A percentile compares a stretch with the other conserved stretches of the same genome.
Evolutionary conservation across 139 green algal genomes (phyloP).

Genomic region (Volvox reticuliferus): DNA sequence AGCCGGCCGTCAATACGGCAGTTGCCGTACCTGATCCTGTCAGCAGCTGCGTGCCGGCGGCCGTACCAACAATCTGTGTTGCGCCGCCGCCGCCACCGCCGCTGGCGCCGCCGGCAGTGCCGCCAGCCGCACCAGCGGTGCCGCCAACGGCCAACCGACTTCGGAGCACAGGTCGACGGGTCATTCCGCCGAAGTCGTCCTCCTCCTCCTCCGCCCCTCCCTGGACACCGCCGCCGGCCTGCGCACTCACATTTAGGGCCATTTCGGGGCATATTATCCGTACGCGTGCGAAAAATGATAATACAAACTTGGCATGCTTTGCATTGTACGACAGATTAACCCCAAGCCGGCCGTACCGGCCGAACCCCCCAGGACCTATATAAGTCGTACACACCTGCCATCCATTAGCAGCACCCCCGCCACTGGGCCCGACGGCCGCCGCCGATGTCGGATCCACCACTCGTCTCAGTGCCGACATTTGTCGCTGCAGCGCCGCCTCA

Average conservation of each 20-base stretch:
- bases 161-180: neutral
- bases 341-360: too few species aligned
- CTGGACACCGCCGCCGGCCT: neutral
- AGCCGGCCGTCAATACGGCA: neutral
- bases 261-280: too few species aligned
- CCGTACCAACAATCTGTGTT: neutral
- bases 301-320: too few species aligned
- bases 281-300: too few species aligned
- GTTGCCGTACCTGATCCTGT: constrained; percentile 1
- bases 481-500: neutral
- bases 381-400: neutral
- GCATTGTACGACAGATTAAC: too few species aligned
- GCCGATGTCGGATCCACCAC: constrained; percentile 22
- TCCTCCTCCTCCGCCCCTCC: neutral
- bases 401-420: neutral
- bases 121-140: neutral
- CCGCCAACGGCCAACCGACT: neutral
- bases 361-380: too few species aligned
- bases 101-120: neutral
- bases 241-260: too few species aligned
- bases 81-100: neutral
- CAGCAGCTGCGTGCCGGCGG: constrained; percentile 26
- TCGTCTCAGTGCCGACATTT: constrained; percentile 13
- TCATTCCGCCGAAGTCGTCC: neutral
- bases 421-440: neutral